A percentile compares a stretch with the other conserved stretches of the same genome.
phyloP scores from a whole-genome alignment of 2,329 filamentous ascomycete genomes.

The Verticillium zaregamsianum region DNA sequence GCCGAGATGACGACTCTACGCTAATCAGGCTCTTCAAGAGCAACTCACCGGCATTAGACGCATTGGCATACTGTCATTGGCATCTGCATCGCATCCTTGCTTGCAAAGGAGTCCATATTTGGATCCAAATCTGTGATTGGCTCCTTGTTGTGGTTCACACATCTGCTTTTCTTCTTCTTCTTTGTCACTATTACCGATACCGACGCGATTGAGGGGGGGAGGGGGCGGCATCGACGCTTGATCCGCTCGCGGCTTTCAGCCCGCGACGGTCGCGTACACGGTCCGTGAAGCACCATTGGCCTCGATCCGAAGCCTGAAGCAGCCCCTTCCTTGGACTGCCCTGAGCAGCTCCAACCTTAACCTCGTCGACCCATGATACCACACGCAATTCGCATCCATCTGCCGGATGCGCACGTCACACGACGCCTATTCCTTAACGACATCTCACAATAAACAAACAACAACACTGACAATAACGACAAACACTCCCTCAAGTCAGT shows the following conservation, averaged over 20 bases:
- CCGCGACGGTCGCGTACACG: not conserved
- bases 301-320: not conserved
- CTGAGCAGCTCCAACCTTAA: not conserved
- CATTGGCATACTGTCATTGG: conserved; percentile 20
- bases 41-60: conserved; percentile 16
- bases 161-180: conserved; percentile 13
- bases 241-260: not conserved
- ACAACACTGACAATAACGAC: not conserved
- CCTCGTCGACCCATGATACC: not conserved
- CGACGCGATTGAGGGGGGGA: not conserved
- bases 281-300: not conserved
- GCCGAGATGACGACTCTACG: conserved; percentile 9
- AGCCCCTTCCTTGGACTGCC: not conserved
- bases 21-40: conserved; percentile 12
- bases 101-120: conserved; percentile 15
- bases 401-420: not conserved
- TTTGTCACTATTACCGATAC: conserved; percentile 3
- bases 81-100: conserved; percentile 17
- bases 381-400: not conserved
- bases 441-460: not conserved
- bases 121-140: conserved; percentile 18
- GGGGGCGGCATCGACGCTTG: not conserved
- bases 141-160: conserved; percentile 13
- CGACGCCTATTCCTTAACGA: not conserved
- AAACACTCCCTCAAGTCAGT: not conserved